Conservation (phyloP, 148 eudicot species). For the Cornus controversa region DNA sequence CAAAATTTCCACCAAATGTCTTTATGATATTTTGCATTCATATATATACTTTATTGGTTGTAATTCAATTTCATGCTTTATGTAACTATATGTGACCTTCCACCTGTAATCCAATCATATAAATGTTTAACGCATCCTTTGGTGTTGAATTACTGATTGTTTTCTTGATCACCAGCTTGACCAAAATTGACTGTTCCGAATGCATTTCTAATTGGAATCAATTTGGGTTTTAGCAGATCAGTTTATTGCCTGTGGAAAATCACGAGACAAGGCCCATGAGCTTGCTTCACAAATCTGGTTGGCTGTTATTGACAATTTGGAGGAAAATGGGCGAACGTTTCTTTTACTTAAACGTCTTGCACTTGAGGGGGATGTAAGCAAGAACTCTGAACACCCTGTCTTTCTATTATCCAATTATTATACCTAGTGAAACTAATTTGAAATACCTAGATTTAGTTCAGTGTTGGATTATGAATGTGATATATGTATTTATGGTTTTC, state of each 20-base stretch:
- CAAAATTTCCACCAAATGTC: no score
- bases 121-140: background rate
- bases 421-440: background rate
- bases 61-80: background rate
- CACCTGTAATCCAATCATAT: background rate
- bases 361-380: conserved; percentile 58
- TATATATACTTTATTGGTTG: background rate
- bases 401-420: background rate
- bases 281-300: conserved; percentile 72
- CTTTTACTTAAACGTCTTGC: conserved; percentile 67
- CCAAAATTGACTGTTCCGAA: background rate
- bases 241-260: conserved; percentile 74
- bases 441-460: background rate
- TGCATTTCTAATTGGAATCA: background rate
- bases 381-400: background rate
- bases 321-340: conserved; percentile 59
- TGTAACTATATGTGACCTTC: background rate
- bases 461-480: background rate
- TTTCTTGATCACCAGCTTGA: conserved; percentile 7
- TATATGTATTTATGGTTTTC: background rate
- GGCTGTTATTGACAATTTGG: conserved; percentile 72
- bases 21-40: no score
- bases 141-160: background rate
- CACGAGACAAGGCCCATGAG: conserved; percentile 60
- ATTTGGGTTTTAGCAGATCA: conserved; percentile 50